Evolutionary conservation across 148 eudicot genomes (phyloP), one percentile per base, ranked within the genome.

Genomic region (Tetragonia tetragonoides): DNA sequence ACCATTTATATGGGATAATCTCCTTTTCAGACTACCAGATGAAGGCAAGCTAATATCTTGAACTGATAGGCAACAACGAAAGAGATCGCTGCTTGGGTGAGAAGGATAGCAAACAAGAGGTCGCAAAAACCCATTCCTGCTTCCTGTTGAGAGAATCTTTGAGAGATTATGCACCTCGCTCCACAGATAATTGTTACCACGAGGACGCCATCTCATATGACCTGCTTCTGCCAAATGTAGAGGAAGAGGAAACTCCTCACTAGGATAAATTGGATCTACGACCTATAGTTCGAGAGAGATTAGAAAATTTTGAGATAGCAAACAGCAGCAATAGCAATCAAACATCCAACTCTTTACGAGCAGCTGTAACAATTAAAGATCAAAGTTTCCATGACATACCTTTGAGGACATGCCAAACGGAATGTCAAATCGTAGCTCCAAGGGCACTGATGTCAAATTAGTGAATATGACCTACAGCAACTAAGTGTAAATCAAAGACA

Each of bases 201-300:
- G 75, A 72, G 99, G 99, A 74, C 99, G 99, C 97, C 99, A 96
- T 69, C 97, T 87, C 75, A 96, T 83, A 56, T 84, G 87, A 70
- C 98, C 99, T 68, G 92, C 84, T 87, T 93, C 97, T 77, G 99
- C 99, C 87, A 96, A 90, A 90, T 96, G 98, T 66, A 93, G 84
- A 76, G 99, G 99, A 70, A 93, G 86, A 83, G 97, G 97, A 80
- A 91, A 88, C 84, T 91, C 95, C 66, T 88, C 86, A 74, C 98
- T 90, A 70, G 99, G 99, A 86, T 80, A 83, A 81, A 96, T 79
- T 70, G 98, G 98, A 81, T 92, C 99, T 66, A 93, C 90, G 75
- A 96, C 81, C 99, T 93, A 82, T 78, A 77, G 62, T 69, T 57
- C 57, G 37, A 56, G 73, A 80, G 68, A 61, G 14, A 69, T 61